Evolutionary conservation across 371 early-diverging fungal species (phyloP).

Genomic region (Mortierella sp.): DNA sequence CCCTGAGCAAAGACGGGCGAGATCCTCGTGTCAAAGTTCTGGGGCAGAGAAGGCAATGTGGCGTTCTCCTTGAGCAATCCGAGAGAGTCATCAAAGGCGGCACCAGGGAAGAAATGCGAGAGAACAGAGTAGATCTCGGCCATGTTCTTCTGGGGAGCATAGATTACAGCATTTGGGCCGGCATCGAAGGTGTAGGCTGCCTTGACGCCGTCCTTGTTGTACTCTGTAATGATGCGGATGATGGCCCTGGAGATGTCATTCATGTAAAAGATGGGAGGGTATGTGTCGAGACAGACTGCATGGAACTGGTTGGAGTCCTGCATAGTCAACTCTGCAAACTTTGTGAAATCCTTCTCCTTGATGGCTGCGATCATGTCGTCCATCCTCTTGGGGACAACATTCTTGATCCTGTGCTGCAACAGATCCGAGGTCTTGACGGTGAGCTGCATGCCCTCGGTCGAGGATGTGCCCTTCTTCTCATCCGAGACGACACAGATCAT

Average conservation of each 20-base stretch:
- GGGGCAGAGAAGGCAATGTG: constrained; percentile 57
- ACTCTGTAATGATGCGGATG: constrained; percentile 85
- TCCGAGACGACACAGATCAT: constrained; percentile 94
- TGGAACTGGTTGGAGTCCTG: constrained; percentile 99
- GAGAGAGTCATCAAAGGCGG: constrained; percentile 76
- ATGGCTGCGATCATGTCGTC: constrained; percentile 89
- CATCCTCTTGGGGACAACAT: constrained; percentile 92
- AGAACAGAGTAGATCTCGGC: constrained; percentile 85
- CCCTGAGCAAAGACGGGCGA: constrained; percentile 76
- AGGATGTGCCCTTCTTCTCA: constrained; percentile 90
- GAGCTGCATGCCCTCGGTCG: constrained; percentile 97
- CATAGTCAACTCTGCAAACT: constrained; percentile 97
- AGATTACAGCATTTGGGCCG: constrained; percentile 99
- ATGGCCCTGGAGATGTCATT: constrained; percentile 94
- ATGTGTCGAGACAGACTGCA: constrained; percentile 94
- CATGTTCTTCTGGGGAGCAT: constrained; percentile 84
- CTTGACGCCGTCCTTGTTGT: constrained; percentile 82
- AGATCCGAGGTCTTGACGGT: constrained; percentile 94
- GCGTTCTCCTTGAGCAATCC: constrained; percentile 54
- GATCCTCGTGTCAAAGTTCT: constrained; percentile 64
- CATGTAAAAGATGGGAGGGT: constrained; percentile 95
- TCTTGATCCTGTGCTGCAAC: constrained; percentile 83
- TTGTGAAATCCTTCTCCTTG: constrained; percentile 83
- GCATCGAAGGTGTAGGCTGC: constrained; percentile 97
- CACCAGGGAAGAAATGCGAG: constrained; percentile 86